Evolutionary conservation across 257 asterid genomes (phyloP), one percentile per base, ranked within the genome.

Genomic region (Solanum boliviense): DNA sequence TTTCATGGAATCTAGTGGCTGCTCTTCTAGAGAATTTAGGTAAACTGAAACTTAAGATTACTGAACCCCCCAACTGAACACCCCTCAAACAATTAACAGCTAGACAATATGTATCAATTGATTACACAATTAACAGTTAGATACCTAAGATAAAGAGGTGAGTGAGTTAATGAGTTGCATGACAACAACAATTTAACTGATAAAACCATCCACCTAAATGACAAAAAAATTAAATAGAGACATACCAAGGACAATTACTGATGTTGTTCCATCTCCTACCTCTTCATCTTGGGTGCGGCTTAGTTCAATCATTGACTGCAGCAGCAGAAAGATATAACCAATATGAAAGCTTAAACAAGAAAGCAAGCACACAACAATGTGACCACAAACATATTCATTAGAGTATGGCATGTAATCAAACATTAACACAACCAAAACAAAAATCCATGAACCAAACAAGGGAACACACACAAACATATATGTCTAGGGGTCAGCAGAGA

Each of bases 231-330:
- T 44, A 84, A 79, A 48, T 86, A 44, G 78, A 79, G 36, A 44
- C 93, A 89, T 94, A 96, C 99, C 99, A 67, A 96, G 99, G 85
- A 97, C 96, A 86, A 96, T 97, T 88, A 97, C 99, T 81, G 99
- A 96, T 83, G 99, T 97, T 27, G 99, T 97, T 90, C 99, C 99
- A 90, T 97, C 99, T 88, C 99, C 99, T 5, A 97, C 99, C 91
- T 97, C 99, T 90, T 97, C 99, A 86, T 97, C 99, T 92, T 97
- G 99, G 72, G 99, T 97, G 34, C 99, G 96, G 90, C 99, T 97
- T 67, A 96, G 98, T 91, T 97, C 99, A 84, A 97, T 97, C 99
- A 96, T 97, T 36, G 99, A 96, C 99, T 97, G 94, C 89, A 90
- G 68, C 90, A 93, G 31, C 32, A 38, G 44, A 79, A 87, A 84